phyloP scores from a whole-genome alignment of 2,329 filamentous ascomycete species.

The Fusarium sp. region DNA sequence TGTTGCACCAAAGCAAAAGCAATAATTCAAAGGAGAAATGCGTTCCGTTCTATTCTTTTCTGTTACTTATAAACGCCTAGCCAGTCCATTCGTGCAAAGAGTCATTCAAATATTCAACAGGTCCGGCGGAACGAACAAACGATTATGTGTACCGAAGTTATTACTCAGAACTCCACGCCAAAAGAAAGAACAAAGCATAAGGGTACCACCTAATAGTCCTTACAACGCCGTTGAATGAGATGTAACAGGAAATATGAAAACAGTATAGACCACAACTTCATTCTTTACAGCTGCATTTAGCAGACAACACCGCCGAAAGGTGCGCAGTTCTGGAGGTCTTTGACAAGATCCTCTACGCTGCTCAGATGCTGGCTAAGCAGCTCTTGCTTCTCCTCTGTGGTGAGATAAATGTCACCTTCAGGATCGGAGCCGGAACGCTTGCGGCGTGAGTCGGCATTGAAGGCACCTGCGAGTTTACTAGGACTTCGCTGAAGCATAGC shows the following conservation, averaged over 20 bases:
- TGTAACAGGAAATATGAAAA: slow-evolving; percentile 2
- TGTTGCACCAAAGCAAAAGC: slow-evolving; percentile 9
- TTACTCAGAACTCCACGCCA: slow-evolving; percentile 44
- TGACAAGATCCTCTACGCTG: slow-evolving; percentile 86
- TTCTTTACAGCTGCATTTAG: slow-evolving; percentile 41
- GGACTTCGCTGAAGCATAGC: slow-evolving; percentile 73
- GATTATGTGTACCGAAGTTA: slow-evolving; percentile 35
- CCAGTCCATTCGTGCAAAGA: slow-evolving; percentile 42
- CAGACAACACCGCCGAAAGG: slow-evolving; percentile 75
- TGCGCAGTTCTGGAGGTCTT: slow-evolving; percentile 82
- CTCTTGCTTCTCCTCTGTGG: slow-evolving; percentile 84
- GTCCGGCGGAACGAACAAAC: slow-evolving; percentile 32
- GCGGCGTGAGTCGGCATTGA: slow-evolving; percentile 53
- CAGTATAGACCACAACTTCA: not conserved
- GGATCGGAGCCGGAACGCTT: slow-evolving; percentile 51
- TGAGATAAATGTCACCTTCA: slow-evolving; percentile 60
- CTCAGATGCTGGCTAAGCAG: slow-evolving; percentile 81
- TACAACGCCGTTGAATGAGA: slow-evolving; percentile 28
- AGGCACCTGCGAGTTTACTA: slow-evolving; percentile 73
- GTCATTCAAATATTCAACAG: slow-evolving; percentile 39
- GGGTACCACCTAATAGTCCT: slow-evolving; percentile 25
- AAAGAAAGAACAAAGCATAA: slow-evolving; percentile 22
- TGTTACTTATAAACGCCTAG: slow-evolving; percentile 46
- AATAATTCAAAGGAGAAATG: slow-evolving; percentile 19
- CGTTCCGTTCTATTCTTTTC: slow-evolving; percentile 34